Percentiles rank a stretch among this genome's conserved stretches.
phyloP scores from a whole-genome alignment of 1,139 yeast genomes.

The Yamadazyma pseudoaaseri region DNA sequence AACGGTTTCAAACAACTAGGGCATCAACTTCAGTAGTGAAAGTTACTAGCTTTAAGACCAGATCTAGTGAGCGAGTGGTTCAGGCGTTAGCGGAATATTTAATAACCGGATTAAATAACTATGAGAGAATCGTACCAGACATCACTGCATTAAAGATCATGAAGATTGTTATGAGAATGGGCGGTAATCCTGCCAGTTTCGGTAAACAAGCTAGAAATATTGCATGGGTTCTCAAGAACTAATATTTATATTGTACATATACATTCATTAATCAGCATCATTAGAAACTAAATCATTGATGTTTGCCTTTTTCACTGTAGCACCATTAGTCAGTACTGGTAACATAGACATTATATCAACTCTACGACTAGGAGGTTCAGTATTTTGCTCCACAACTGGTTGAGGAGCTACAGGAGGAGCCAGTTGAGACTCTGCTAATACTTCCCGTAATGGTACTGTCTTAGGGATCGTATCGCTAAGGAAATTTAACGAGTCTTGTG shows the following conservation, averaged over 20 bases:
- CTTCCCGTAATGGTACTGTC: slow-evolving; percentile 51
- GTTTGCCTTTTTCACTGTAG: slow-evolving; percentile 28
- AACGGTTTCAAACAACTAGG: slow-evolving; percentile 5
- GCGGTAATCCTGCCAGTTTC: slow-evolving; percentile 21
- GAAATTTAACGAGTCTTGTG: slow-evolving; percentile 67
- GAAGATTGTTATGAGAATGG: slow-evolving; percentile 23
- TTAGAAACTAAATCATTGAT: slow-evolving; percentile 29
- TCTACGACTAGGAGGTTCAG: slow-evolving; percentile 13
- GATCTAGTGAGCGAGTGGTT: slow-evolving; percentile 8
- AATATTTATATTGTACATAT: not conserved
- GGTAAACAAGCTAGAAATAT: slow-evolving; percentile 30
- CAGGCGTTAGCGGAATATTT: slow-evolving; percentile 22
- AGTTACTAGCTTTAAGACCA: slow-evolving; percentile 6
- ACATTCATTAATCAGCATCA: slow-evolving; percentile 9
- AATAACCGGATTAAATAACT: slow-evolving; percentile 29
- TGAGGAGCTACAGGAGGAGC: slow-evolving; percentile 9
- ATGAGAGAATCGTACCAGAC: slow-evolving; percentile 36
- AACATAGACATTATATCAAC: slow-evolving; percentile 16
- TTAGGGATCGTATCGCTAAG: slow-evolving; percentile 69
- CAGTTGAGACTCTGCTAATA: slow-evolving; percentile 25
- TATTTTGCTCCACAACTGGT: slow-evolving; percentile 6
- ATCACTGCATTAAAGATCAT: slow-evolving; percentile 28
- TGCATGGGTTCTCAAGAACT: slow-evolving; percentile 26
- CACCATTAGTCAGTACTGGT: slow-evolving; percentile 12
- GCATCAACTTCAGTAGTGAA: slow-evolving; percentile 3